Base-by-base conservation (phyloP, 73 alveolate genomes). In the Paramecium sonneborni region DNA sequence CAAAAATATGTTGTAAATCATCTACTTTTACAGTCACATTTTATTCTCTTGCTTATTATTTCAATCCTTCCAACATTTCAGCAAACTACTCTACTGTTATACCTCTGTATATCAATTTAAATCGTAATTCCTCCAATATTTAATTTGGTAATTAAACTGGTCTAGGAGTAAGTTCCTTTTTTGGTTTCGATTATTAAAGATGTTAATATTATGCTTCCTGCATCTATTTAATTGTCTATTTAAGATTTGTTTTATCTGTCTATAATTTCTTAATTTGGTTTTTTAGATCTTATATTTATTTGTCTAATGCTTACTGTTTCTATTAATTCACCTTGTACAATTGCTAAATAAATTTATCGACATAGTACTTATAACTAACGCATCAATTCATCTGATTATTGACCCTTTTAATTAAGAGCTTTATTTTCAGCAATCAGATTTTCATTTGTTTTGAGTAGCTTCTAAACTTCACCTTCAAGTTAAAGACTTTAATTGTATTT, bases 371-470 rank as follows among this genome's bases (percentile, higher is more conserved):
- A 15, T 43, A 79, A 24, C 28, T 79, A 34, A 6, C 55, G 44
- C 41, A 79, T 79, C 76, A 79, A 10, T 11, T 79, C 90, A 10
- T 79, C 90, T 21, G 44, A 21, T 79, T 79, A 44, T 10, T 38
- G 34, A 21, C n/a, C 9, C 21, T 79, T 43, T 79, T 39, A 14
- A 24, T 38, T 21, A 11, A 43, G 30, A 8, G 44, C 44, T 43
- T 79, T 38, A 24, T 79, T 79, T 79, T 79, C 90, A 24, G 69
- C 72, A 38, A 79, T 23, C 44, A 79, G 34, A 43, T 39, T 46
- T 44, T 79, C 90, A 79, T 79, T 79, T 38, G 55, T 39, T 79
- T 44, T 79, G 41, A 79, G 76, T 79, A 41, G 34, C 15, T 79
- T 79, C 32, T 39, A 23, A 24, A 79, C 69, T 79, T 79, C 90